Conservation (phyloP, 1,284 basidiomycete species). For the Apiotrichum porosum region DNA sequence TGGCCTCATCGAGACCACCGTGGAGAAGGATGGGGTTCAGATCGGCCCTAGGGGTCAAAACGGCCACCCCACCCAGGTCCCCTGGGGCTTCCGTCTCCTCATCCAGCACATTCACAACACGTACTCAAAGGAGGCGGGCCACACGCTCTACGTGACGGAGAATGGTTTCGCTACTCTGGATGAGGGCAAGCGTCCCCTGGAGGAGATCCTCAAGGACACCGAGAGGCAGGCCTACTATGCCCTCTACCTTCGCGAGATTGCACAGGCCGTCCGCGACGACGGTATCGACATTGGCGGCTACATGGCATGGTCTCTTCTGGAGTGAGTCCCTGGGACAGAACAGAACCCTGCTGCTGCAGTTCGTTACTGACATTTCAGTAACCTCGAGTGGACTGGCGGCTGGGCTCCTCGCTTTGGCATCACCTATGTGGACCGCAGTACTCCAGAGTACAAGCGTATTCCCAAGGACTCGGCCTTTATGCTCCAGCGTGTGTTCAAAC, state of each 20-base stretch:
- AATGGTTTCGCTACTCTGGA: conserved; percentile 3
- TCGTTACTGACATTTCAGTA: conserved; percentile 9
- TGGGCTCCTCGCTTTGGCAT: conserved; percentile 3
- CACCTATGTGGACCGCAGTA: conserved; percentile 7
- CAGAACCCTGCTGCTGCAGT: neutral
- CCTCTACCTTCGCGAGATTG: conserved; percentile 25
- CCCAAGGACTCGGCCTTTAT: conserved; percentile 27
- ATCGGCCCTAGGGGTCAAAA: conserved; percentile 25
- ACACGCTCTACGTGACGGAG: conserved; percentile 25
- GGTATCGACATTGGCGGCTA: conserved; percentile 24
- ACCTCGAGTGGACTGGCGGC: conserved; percentile 9
- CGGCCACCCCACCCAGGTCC: conserved; percentile 28
- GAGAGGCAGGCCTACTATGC: conserved; percentile 26
- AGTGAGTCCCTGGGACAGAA: too few relatives aligned
- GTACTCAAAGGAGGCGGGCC: neutral
- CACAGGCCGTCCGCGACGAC: conserved; percentile 24
- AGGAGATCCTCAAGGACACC: conserved; percentile 19
- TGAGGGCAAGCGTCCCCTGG: conserved; percentile 5
- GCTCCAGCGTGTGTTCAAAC: conserved; percentile 19
- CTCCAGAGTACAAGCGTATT: conserved; percentile 24
- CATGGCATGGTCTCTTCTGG: conserved; percentile 34
- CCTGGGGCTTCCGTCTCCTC: conserved; percentile 19
- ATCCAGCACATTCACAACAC: conserved; percentile 9
- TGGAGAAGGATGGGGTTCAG: conserved; percentile 21
- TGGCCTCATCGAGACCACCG: conserved; percentile 14